Conservation (phyloP, 352 stramenopile species). For the Plasmopara viticola region DNA sequence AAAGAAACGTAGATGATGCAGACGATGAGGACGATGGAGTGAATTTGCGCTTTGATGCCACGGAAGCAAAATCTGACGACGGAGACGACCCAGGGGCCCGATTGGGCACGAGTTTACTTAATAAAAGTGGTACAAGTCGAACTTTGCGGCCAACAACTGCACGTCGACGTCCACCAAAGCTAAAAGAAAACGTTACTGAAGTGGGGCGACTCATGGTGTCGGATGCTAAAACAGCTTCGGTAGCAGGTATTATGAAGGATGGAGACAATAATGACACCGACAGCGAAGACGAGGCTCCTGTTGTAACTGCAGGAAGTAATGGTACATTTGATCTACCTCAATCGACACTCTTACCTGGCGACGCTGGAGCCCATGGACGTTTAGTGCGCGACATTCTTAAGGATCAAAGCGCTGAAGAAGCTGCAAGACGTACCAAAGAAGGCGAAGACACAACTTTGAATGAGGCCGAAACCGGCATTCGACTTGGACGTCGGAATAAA, state of each 20-base stretch:
- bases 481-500: constrained; percentile 61
- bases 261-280: constrained; percentile 75
- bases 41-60: constrained; percentile 33
- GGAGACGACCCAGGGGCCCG: constrained; percentile 20
- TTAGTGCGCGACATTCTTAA: constrained; percentile 84
- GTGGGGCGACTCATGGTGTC: constrained; percentile 57
- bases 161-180: constrained; percentile 75
- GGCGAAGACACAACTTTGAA: constrained; percentile 54
- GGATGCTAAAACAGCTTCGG: constrained; percentile 75
- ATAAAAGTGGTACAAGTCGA: constrained; percentile 61
- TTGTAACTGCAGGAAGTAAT: constrained; percentile 14
- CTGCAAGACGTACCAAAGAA: constrained; percentile 55
- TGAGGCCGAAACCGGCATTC: constrained; percentile 69
- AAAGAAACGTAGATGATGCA: constrained; percentile 19
- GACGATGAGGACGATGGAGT: constrained; percentile 45
- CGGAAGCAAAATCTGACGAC: constrained; percentile 29
- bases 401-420: constrained; percentile 64
- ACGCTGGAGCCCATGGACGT: constrained; percentile 49
- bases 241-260: constrained; percentile 79
- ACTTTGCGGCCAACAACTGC: constrained; percentile 80
- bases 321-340: constrained; percentile 26
- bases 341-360: constrained; percentile 25
- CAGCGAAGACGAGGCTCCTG: constrained; percentile 38
- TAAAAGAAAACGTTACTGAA: constrained; percentile 85
- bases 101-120: constrained; percentile 6